Evolutionary conservation across 2,329 filamentous ascomycete species (phyloP).

Genomic region (Talaromyces amestolkiae): DNA sequence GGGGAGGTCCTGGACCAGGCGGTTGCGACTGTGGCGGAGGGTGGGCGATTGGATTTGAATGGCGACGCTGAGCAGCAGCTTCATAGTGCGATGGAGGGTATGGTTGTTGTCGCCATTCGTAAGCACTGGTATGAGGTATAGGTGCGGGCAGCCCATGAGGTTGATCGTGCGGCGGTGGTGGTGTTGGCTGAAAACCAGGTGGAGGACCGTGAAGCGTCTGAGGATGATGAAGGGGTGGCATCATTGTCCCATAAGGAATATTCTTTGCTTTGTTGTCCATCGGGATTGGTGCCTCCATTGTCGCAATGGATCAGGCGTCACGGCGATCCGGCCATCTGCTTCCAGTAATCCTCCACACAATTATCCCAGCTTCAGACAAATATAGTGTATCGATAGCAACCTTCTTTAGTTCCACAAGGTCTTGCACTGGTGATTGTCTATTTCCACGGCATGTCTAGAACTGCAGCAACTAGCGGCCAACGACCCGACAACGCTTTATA

Average conservation of each 20-base stretch:
- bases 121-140: slow-evolving; percentile 26
- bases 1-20: slow-evolving; percentile 1
- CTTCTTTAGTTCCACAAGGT: neutral
- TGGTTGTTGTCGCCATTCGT: slow-evolving; percentile 36
- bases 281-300: slow-evolving; percentile 28
- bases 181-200: slow-evolving; percentile 9
- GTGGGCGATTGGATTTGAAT: slow-evolving; percentile 25
- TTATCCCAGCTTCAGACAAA: neutral
- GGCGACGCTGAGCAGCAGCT: slow-evolving; percentile 33
- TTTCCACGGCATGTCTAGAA: neutral
- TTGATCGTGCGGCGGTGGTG: slow-evolving; percentile 24
- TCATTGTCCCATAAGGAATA: slow-evolving; percentile 25
- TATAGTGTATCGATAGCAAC: neutral
- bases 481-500: neutral
- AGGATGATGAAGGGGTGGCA: slow-evolving; percentile 27
- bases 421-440: neutral
- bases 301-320: slow-evolving; percentile 23
- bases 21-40: slow-evolving; percentile 18
- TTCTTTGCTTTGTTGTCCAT: slow-evolving; percentile 29
- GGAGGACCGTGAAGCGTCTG: slow-evolving; percentile 15
- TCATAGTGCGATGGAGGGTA: slow-evolving; percentile 31
- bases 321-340: slow-evolving; percentile 23
- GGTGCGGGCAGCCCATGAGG: slow-evolving; percentile 28
- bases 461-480: neutral
- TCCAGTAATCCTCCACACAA: neutral